These are phyloP conservation scores for Argentina anserina DNA, from an alignment of 306 rosid species.

Conservation along the genomic window DNA sequence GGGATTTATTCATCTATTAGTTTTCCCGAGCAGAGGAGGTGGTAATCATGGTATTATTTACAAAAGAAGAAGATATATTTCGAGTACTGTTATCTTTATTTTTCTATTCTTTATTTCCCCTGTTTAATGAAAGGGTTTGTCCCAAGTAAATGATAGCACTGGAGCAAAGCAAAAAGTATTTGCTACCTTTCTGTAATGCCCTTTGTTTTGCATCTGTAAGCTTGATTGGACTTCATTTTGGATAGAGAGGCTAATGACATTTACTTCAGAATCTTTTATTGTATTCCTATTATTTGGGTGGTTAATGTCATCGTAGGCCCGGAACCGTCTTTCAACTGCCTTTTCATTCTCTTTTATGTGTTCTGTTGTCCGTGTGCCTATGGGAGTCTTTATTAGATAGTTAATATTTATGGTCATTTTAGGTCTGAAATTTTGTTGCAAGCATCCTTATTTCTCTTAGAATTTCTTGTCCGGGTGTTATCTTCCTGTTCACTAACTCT, in stretches of 20 bases:
- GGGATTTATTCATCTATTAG: neutral
- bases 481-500: conserved; percentile 11
- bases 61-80: neutral
- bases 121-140: neutral
- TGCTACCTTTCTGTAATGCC: neutral
- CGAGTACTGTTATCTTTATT: neutral
- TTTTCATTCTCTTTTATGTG: neutral
- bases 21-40: neutral
- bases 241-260: neutral
- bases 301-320: neutral
- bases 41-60: neutral
- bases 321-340: neutral
- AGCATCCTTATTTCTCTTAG: neutral
- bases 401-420: neutral
- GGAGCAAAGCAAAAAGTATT: neutral
- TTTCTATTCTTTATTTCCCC: neutral
- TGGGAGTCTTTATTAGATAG: neutral
- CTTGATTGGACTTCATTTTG: neutral
- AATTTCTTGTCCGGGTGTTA: neutral
- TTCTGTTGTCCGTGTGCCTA: neutral
- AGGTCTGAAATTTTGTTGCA: neutral
- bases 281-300: neutral
- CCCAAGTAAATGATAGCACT: neutral
- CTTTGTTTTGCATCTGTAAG: neutral
- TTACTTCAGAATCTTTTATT: neutral